Conservation (phyloP, 1,284 basidiomycete species). For the Trametes polyzona region DNA sequence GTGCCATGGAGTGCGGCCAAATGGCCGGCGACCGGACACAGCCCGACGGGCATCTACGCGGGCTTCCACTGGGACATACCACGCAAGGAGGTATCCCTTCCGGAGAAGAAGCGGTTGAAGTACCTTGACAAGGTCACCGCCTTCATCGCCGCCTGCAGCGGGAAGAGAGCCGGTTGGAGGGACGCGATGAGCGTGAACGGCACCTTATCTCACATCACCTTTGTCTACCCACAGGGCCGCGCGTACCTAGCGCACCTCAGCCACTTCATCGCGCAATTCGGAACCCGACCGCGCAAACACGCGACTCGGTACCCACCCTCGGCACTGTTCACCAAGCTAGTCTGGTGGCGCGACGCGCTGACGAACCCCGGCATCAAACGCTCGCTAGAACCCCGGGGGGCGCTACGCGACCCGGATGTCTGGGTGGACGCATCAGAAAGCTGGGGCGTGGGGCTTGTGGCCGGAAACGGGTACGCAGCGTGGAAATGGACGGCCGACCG, state of each 20-base stretch:
- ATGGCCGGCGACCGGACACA: constrained; percentile 29
- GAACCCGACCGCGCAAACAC: neutral
- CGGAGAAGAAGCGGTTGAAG: constrained; percentile 23
- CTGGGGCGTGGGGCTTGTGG: constrained; percentile 43
- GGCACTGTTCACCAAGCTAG: constrained; percentile 31
- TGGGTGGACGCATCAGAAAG: constrained; percentile 42
- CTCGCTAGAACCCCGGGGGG: constrained; percentile 20
- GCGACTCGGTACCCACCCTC: constrained; percentile 20
- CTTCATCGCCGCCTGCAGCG: neutral
- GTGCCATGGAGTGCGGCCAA: constrained; percentile 39
- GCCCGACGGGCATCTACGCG: constrained; percentile 37
- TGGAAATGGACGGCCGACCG: constrained; percentile 32
- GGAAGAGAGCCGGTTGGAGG: neutral
- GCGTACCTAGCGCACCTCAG: constrained; percentile 36
- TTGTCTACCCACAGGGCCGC: constrained; percentile 30
- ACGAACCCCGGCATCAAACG: neutral
- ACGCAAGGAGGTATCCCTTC: constrained; percentile 29
- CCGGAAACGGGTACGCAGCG: constrained; percentile 32
- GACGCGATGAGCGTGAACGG: constrained; percentile 31
- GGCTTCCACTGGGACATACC: constrained; percentile 44
- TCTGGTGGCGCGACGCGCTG: constrained; percentile 39
- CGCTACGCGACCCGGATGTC: constrained; percentile 26
- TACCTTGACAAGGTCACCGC: constrained; percentile 16
- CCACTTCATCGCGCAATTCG: constrained; percentile 27
- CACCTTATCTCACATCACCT: constrained; percentile 39